A percentile compares a stretch with the other conserved stretches of the same genome.
Conservation (phyloP, 2,329 filamentous ascomycete genomes). For the Paramyrothecium sp. region DNA sequence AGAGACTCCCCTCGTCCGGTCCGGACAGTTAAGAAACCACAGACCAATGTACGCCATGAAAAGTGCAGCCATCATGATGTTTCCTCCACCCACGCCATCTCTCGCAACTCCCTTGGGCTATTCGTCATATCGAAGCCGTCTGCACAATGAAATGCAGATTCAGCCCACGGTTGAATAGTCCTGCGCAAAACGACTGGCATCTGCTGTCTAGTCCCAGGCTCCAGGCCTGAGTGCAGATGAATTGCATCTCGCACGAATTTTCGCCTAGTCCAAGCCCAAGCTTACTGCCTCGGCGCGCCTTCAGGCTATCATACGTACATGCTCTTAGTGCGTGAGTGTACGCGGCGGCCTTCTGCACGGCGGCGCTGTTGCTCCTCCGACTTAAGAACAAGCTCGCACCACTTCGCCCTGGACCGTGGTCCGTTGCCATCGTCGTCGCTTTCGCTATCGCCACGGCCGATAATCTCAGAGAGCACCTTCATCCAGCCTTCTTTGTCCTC, state of each 20-base stretch:
- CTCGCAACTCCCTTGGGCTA: background rate
- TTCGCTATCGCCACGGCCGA: slow-evolving; percentile 53
- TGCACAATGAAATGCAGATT: too few species aligned
- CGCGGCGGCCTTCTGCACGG: slow-evolving; percentile 49
- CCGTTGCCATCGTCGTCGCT: slow-evolving; percentile 42
- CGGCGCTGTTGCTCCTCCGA: slow-evolving; percentile 59
- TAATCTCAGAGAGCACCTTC: slow-evolving; percentile 75
- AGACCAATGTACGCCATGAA: background rate
- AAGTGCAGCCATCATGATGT: background rate
- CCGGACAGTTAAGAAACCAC: background rate
- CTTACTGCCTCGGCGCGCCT: background rate
- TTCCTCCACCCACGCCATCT: background rate
- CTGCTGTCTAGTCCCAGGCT: background rate
- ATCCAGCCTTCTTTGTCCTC: slow-evolving; percentile 94
- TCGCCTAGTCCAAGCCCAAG: background rate
- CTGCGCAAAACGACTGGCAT: background rate
- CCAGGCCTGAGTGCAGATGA: background rate
- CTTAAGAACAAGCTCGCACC: slow-evolving; percentile 68
- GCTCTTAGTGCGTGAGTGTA: slow-evolving; percentile 59
- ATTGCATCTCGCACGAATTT: background rate
- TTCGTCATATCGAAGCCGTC: too few species aligned
- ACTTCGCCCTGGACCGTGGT: slow-evolving; percentile 53
- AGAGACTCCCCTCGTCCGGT: background rate
- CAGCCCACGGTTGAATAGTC: background rate
- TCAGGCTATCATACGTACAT: slow-evolving; percentile 42